Base-by-base conservation (phyloP, 2,329 filamentous ascomycete species). In the Curvularia verruculosa region DNA sequence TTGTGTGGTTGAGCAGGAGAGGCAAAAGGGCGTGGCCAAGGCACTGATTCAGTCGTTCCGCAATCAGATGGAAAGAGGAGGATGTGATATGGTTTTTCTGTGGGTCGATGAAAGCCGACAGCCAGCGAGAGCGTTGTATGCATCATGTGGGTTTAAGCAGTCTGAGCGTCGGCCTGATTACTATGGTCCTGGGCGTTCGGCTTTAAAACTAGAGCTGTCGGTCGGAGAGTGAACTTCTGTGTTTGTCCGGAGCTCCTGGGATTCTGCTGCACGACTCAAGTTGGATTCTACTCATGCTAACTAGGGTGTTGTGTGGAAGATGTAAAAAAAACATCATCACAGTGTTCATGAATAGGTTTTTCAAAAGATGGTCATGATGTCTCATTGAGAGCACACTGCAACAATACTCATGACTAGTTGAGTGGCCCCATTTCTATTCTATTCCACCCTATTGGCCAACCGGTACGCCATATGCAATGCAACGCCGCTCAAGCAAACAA, bases 81-180 rank as follows among this genome's bases (percentile, higher is more conserved):
- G 80, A 49, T 83, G 81, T 66, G 73, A 77, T 60, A 77, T 67
- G 46, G 78, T 84, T 54, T 78, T 81, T 41, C 66, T 84, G 50
- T 84, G 82, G 82, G 82, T 84, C 43, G 81, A 84, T 60, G 78
- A 80, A 69, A 75, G 67, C 46, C 77, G 81, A 61, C 64, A 72
- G 34, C 72, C 77, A 56, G 81, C 83, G 6, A 75, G 77, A 61
- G 68, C 69, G 47, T 65, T 84, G 56, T 84, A 84, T 71, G 54
- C 62, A 23, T 73, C 75, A 7, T 76, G 70, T 68, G 80, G 78
- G 40, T 84, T 84, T 68, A 65, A 76, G 55, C 76, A 82, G 70
- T 69, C 74, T 23, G 79, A 83, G 60, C 71, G 73, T 44, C 77
- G 82, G 44, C 68, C 70, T 45, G 75, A 83, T 67, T 84, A 84